phyloP scores from a whole-genome alignment of 1,284 basidiomycete genomes.

The Rhodofomes roseus region DNA sequence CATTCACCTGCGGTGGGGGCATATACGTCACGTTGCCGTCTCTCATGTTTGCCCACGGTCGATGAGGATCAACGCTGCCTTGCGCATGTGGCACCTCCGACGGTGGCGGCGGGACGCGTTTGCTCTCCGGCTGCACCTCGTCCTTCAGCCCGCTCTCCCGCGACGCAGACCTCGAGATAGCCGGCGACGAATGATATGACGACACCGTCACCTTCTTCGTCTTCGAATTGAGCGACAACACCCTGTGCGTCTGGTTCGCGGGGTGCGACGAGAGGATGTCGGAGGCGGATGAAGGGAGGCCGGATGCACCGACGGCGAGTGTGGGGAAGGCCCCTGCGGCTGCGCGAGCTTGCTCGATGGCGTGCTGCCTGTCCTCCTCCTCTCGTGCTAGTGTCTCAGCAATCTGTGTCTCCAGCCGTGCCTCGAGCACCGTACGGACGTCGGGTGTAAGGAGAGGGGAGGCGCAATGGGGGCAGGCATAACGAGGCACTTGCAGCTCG shows the following conservation, averaged over 20 bases:
- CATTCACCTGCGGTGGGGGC: conserved; percentile 20
- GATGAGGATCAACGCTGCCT: conserved; percentile 18
- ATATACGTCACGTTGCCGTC: conserved; percentile 38
- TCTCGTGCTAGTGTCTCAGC: conserved; percentile 42
- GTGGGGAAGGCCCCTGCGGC: conserved; percentile 62
- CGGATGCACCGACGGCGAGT: conserved; percentile 30
- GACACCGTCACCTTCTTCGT: conserved; percentile 49
- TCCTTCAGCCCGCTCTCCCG: conserved; percentile 22
- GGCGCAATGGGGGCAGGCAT: conserved; percentile 55
- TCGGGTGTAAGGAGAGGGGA: conserved; percentile 33
- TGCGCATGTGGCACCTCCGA: conserved; percentile 32
- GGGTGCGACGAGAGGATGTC: conserved; percentile 25
- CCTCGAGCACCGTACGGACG: conserved; percentile 35
- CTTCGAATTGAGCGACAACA: conserved; percentile 54
- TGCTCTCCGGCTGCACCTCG: conserved; percentile 31
- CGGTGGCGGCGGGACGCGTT: conserved; percentile 41
- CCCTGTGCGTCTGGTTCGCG: conserved; percentile 45
- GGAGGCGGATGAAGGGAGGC: conserved; percentile 3
- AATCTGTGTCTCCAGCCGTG: conserved; percentile 42
- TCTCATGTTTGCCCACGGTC: conserved; percentile 48
- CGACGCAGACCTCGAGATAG: conserved; percentile 35
- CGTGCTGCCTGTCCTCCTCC: conserved; percentile 41
- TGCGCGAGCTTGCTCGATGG: conserved; percentile 41
- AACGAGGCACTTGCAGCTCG: conserved; percentile 48
- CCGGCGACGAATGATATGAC: conserved; percentile 40